Evolutionary conservation across 2,329 filamentous ascomycete species (phyloP), one percentile per base, ranked within the genome.

Genomic region (Venturia asperata): DNA sequence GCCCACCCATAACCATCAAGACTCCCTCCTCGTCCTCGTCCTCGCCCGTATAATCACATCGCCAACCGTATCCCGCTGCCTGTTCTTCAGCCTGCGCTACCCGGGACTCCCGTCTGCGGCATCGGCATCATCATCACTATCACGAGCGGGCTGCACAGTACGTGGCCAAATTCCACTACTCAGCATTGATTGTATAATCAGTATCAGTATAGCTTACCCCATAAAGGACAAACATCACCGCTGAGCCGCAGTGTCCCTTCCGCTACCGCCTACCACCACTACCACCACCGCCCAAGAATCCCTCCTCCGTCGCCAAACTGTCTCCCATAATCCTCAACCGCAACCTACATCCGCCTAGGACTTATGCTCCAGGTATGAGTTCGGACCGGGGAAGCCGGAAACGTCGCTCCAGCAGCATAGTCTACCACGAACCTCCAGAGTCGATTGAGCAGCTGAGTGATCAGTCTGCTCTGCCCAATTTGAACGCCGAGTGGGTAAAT

Each of bases 401-500:
- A 83, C 88, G 94, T 82, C 88, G 94, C 79, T 97, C 94, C 78
- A 97, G 93, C 82, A 97, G 93, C 80, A 87, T 99, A 79, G 92
- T 99, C 79, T 97, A 97, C 79, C 92, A 96, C 75, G 94, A 99
- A 78, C 94, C 94, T 65, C 87, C 89, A 67, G 94, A 99, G 83
- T 96, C 93, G 65, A 87, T 97, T 74, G 94, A 99, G 82, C 94
- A 97, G 79, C 91, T 96, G 78, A 97, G 90, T 75, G 94, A 99
- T 78, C 94, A 97, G 82, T 90, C 92, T 66, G 90, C 91, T 45
- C 82, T 97, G 71, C 94, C 94, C 63, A 99, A 99, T 74, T 80
- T 97, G 74, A 99, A 99, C 78, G 92, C 94, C 71, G 91, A 97
- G 80, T 99, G 94, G 94, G 95, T 97, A 70, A 97, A 97, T 78